These are phyloP conservation scores for Vigna hirtella DNA, from an alignment of 306 rosid species.

Conservation along the genomic window DNA sequence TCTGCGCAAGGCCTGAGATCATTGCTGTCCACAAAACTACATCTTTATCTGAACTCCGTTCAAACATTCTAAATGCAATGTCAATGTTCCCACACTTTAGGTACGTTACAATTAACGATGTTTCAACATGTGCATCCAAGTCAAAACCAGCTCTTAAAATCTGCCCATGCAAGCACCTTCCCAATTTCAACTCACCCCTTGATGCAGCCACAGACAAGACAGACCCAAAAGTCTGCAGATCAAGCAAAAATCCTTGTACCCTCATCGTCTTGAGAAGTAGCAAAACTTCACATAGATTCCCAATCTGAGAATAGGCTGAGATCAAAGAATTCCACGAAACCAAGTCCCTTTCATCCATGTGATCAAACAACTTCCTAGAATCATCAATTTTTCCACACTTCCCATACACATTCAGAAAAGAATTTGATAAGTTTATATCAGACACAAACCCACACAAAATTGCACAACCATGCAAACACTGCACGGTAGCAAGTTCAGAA, in stretches of 20 bases:
- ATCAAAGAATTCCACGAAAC: conserved; percentile 80
- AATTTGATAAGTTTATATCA: conserved; percentile 60
- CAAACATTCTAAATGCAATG: conserved; percentile 63
- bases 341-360: conserved; percentile 57
- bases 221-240: conserved; percentile 61
- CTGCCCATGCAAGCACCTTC: conserved; percentile 69
- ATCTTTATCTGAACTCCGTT: conserved; percentile 55
- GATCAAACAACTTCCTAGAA: conserved; percentile 65
- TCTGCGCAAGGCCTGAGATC: conserved; percentile 84
- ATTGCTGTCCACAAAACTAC: conserved; percentile 79
- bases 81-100: conserved; percentile 61
- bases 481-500: conserved; percentile 51
- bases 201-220: conserved; percentile 58
- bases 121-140: conserved; percentile 62
- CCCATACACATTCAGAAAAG: conserved; percentile 63
- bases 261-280: conserved; percentile 56
- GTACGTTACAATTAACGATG: conserved; percentile 66
- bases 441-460: conserved; percentile 64
- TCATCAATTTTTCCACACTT: conserved; percentile 66
- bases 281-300: conserved; percentile 52
- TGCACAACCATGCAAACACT: conserved; percentile 75
- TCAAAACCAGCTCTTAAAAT: conserved; percentile 65
- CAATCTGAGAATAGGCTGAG: conserved; percentile 62
- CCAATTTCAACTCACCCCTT: conserved; percentile 58
- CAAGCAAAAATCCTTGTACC: conserved; percentile 54